Base-by-base conservation (phyloP, 2,329 filamentous ascomycete genomes). In the Purpureocillium takamizusanense region DNA sequence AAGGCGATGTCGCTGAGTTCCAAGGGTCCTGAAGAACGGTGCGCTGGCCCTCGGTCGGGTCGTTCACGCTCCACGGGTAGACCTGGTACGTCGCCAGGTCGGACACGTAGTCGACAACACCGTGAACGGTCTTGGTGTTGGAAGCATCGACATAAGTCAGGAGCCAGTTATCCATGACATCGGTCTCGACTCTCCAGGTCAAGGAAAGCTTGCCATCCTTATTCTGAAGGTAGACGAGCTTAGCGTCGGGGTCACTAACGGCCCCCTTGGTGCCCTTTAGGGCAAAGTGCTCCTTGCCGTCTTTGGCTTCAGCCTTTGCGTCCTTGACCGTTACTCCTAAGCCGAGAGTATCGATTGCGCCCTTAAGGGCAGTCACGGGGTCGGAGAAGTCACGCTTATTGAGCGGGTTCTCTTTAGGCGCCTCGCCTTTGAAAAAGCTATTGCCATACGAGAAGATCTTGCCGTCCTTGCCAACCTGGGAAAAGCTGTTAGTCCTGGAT, bases 171-270 rank as follows among this genome's bases (percentile, higher is more conserved):
- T 69, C 65, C 8, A 62, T 42, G 31, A 76, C 54, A 40, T 78
- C 72, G 3, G 74, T 78, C 62, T 78, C 74, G 10, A 79, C 60
- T 49, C 74, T 61, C 75, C 74, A 79, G 0, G 70, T 61, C 15
- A 78, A 59, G 7, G 61, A 62, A 4, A 79, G 59, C 2, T 49
- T 56, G 34, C 64, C 65, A 31, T 73, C 65, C 1, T 59, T 51
- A 42, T 67, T 70, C 47, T 67, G 60, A 31, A 76, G 61, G 54
- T 78, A 79, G 29, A 74, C 67, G 3, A 78, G 61, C 43, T 66
- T 67, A 4, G 72, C 73, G 47, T 74, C 65, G 1, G 75, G 74
- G 41, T 76, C 71, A 27, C 62, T 63, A 16, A 65, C 55, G 0
- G 68, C 65, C 8, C 74, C 73, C 2, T 58, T 57, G 7, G 68